Percentiles rank a stretch among this genome's conserved stretches.
phyloP scores from a whole-genome alignment of 179 eudicot genomes.

The Heliamphora pulchella region DNA sequence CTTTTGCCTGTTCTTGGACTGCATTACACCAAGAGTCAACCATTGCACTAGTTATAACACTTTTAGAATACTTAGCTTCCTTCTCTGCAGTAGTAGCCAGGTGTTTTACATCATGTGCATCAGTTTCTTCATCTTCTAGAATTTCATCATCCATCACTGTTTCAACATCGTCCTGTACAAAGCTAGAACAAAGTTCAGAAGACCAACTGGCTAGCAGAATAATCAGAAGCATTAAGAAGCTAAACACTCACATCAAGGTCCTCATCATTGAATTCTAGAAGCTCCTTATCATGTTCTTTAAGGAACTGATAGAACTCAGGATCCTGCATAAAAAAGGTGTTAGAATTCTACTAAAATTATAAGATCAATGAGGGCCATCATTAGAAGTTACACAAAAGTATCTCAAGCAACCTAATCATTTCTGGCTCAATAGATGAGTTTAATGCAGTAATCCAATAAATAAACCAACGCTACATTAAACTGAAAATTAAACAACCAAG shows the following conservation, averaged over 20 bases:
- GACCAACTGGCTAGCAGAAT: neutral
- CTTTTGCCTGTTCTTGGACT: conserved; percentile 42
- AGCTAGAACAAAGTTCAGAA: conserved; percentile 14
- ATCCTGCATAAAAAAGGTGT: conserved; percentile 46
- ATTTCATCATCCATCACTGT: conserved; percentile 34
- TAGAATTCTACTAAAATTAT: neutral
- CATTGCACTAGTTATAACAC: conserved; percentile 72
- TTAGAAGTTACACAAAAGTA: neutral
- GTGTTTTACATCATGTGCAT: conserved; percentile 25
- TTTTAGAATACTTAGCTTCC: conserved; percentile 38
- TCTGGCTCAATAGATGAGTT: neutral
- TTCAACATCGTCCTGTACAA: conserved; percentile 40
- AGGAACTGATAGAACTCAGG: conserved; percentile 81
- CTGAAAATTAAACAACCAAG: neutral
- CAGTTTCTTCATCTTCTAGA: conserved; percentile 29
- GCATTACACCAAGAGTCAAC: conserved; percentile 79
- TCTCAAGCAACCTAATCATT: neutral
- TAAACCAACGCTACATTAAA: neutral
- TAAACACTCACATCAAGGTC: conserved; percentile 56
- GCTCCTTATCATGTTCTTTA: conserved; percentile 77
- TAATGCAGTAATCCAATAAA: neutral
- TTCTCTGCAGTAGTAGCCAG: conserved; percentile 21
- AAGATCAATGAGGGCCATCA: neutral
- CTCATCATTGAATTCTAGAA: conserved; percentile 68
- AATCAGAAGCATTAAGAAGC: neutral